Conservation (phyloP, 2,329 filamentous ascomycete species). For the Pseudophaeomoniella oleicola region DNA sequence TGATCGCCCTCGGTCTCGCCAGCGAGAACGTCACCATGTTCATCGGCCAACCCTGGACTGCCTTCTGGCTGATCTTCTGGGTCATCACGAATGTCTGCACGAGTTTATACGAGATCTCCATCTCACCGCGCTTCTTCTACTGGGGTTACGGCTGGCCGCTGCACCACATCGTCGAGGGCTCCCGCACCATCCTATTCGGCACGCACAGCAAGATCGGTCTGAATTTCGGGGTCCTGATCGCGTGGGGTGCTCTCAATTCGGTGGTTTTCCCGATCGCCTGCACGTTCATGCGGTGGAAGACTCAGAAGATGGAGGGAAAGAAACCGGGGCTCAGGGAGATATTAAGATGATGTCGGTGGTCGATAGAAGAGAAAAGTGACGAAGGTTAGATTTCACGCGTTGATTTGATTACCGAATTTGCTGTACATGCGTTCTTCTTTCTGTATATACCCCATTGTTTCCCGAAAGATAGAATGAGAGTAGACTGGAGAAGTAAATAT, state of each 20-base stretch:
- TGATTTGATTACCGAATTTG: too few relatives aligned
- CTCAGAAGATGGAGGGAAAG: constrained; percentile 11
- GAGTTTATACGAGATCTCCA: constrained; percentile 43
- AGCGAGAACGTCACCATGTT: constrained; percentile 53
- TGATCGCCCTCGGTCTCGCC: constrained; percentile 47
- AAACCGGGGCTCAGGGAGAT: neutral
- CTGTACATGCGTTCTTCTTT: too few relatives aligned
- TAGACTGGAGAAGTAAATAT: too few relatives aligned
- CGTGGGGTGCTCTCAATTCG: constrained; percentile 40
- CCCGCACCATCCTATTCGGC: constrained; percentile 47
- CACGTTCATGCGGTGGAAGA: constrained; percentile 29
- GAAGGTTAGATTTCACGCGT: too few relatives aligned
- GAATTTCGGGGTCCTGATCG: constrained; percentile 46
- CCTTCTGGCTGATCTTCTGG: constrained; percentile 53
- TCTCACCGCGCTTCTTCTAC: constrained; percentile 43
- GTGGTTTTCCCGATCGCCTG: constrained; percentile 37
- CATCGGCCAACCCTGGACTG: constrained; percentile 45
- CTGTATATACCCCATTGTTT: too few relatives aligned
- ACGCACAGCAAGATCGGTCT: constrained; percentile 42
- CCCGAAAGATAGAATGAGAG: too few relatives aligned
- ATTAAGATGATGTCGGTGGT: neutral
- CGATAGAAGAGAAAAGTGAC: too few relatives aligned
- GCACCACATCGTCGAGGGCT: constrained; percentile 46
- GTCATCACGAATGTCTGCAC: constrained; percentile 51
- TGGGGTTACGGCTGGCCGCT: constrained; percentile 53